Conservation (phyloP, 495 filamentous ascomycete genomes). For the Bombardia bombarda region DNA sequence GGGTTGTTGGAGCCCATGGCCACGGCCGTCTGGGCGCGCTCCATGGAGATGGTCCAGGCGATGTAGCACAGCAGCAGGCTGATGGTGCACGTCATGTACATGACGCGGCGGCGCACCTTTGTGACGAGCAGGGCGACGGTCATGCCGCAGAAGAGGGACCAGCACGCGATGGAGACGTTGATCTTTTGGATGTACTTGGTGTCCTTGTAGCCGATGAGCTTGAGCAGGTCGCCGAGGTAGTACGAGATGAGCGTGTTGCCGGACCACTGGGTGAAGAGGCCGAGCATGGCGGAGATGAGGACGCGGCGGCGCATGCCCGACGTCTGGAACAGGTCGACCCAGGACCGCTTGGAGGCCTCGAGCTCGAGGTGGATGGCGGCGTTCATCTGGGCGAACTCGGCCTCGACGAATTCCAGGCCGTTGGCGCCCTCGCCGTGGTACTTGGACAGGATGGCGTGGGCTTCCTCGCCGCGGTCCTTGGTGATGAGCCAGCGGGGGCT, state of each 20-base stretch:
- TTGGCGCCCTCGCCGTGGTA: slow-evolving; percentile 55
- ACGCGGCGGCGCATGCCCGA: slow-evolving; percentile 50
- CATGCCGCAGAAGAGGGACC: slow-evolving; percentile 45
- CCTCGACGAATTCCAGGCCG: slow-evolving; percentile 47
- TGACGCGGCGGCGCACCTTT: slow-evolving; percentile 45
- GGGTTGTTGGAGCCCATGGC: slow-evolving; percentile 15
- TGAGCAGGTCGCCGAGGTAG: slow-evolving; percentile 45
- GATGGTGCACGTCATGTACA: slow-evolving; percentile 50
- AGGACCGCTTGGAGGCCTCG: slow-evolving; percentile 44
- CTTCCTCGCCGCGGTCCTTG: slow-evolving; percentile 52
- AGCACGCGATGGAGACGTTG: slow-evolving; percentile 54
- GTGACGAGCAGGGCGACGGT: slow-evolving; percentile 45
- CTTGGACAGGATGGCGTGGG: slow-evolving; percentile 46
- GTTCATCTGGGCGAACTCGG: slow-evolving; percentile 55
- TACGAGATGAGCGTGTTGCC: slow-evolving; percentile 59
- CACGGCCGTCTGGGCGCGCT: slow-evolving; percentile 37
- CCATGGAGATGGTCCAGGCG: slow-evolving; percentile 51
- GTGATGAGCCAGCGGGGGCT: slow-evolving; percentile 52
- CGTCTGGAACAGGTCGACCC: slow-evolving; percentile 47
- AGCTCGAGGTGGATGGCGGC: slow-evolving; percentile 50
- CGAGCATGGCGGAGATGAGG: slow-evolving; percentile 48
- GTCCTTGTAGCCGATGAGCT: slow-evolving; percentile 42
- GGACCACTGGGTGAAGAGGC: slow-evolving; percentile 58
- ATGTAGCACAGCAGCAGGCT: slow-evolving; percentile 49
- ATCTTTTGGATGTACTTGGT: slow-evolving; percentile 43